Percentiles rank a stretch among this genome's conserved stretches.
Conservation (phyloP, 495 filamentous ascomycete genomes). For the Talaromyces liani region DNA sequence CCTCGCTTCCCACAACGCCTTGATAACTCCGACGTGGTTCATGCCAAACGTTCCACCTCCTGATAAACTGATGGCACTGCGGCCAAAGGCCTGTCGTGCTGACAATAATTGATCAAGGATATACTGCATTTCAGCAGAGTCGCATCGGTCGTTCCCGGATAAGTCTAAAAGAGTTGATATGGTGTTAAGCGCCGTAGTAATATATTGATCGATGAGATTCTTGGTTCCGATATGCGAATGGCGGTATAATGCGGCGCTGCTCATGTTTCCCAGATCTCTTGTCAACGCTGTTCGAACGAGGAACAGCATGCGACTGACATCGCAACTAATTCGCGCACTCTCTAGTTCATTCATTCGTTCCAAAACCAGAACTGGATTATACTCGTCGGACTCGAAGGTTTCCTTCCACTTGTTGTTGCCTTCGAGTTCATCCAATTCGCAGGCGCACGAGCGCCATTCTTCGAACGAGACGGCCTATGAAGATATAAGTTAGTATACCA, state of each 20-base stretch:
- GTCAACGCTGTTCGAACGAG: conserved; percentile 74
- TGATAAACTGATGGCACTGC: conserved; percentile 77
- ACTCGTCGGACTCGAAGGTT: conserved; percentile 57
- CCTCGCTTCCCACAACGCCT: conserved; percentile 66
- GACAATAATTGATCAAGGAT: conserved; percentile 69
- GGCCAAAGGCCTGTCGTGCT: conserved; percentile 78
- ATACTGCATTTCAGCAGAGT: conserved; percentile 52
- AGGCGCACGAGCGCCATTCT: conserved; percentile 60
- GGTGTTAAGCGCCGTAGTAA: conserved; percentile 65
- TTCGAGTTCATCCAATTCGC: conserved; percentile 74
- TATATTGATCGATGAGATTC: conserved; percentile 76
- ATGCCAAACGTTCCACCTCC: conserved; percentile 93
- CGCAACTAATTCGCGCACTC: conserved; percentile 63
- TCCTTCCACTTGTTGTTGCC: conserved; percentile 77
- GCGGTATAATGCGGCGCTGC: conserved; percentile 71
- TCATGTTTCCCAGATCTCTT: conserved; percentile 80
- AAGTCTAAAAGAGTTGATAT: conserved; percentile 62
- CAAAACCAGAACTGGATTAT: conserved; percentile 60
- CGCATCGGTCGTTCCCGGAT: conserved; percentile 45
- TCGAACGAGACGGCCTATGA: conserved; percentile 51
- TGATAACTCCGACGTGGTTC: conserved; percentile 93
- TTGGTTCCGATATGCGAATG: conserved; percentile 87
- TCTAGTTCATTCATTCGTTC: conserved; percentile 65
- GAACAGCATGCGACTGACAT: conserved; percentile 70
- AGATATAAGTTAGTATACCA: not conserved